Conservation (phyloP, 257 asterid species). For the Solanum corneliomulleri region DNA sequence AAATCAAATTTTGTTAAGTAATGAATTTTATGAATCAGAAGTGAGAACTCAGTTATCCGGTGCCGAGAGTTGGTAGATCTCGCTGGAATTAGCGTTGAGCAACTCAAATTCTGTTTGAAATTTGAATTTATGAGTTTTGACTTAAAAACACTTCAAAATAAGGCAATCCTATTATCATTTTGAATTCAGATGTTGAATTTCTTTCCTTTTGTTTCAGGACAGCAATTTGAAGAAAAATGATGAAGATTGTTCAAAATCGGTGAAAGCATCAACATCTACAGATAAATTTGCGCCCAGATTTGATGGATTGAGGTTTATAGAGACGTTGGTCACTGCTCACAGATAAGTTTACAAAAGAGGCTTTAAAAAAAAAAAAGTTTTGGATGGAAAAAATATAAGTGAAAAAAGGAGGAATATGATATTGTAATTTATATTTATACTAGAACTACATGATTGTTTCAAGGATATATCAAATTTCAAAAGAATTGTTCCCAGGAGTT, state of each 20-base stretch:
- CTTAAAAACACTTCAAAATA: too few relatives aligned
- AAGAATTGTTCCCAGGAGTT: neutral
- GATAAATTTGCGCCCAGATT: slow-evolving; percentile 9
- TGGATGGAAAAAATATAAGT: neutral
- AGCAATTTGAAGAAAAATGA: neutral
- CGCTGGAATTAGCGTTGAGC: neutral
- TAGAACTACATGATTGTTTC: neutral
- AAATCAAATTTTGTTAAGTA: neutral
- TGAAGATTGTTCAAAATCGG: neutral
- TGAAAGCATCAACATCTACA: neutral
- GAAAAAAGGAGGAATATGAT: neutral
- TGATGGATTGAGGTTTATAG: slow-evolving; percentile 10
- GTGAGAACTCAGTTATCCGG: neutral
- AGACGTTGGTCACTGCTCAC: slow-evolving; percentile 9
- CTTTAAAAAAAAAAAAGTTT: neutral
- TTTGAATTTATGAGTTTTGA: too few relatives aligned
- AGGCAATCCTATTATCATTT: too few relatives aligned
- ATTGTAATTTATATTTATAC: too few relatives aligned
- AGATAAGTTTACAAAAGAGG: neutral
- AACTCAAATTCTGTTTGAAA: neutral
- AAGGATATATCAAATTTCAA: neutral
- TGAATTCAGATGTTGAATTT: neutral
- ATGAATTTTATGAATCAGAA: neutral
- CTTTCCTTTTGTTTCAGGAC: neutral
- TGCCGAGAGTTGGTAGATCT: neutral